A percentile compares a stretch with the other conserved stretches of the same genome.
phyloP scores from a whole-genome alignment of 1,284 basidiomycete species.

The Pterulicium gracile region DNA sequence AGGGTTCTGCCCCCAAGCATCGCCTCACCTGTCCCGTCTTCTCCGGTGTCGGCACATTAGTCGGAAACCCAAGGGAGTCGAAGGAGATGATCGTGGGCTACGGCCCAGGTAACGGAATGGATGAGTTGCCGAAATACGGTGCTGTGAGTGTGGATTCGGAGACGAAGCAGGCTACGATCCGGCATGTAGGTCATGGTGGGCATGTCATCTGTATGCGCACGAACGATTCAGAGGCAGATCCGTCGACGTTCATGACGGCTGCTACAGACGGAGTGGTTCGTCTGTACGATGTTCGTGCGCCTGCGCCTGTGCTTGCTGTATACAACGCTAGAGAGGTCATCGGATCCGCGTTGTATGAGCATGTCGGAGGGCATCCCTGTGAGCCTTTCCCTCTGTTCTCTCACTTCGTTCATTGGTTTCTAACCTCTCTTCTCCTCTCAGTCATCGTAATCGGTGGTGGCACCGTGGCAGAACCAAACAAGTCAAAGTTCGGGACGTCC shows the following conservation, averaged over 20 bases:
- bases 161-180: slow-evolving; percentile 5
- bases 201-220: slow-evolving; percentile 20
- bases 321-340: slow-evolving; percentile 8
- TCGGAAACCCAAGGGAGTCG: not conserved
- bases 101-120: too few species aligned
- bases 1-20: slow-evolving; percentile 10
- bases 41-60: not conserved
- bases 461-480: too few species aligned
- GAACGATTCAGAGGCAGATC: slow-evolving; percentile 21
- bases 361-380: slow-evolving; percentile 9
- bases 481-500: slow-evolving; percentile 6
- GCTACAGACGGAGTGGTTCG: slow-evolving; percentile 26
- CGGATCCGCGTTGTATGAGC: slow-evolving; percentile 6
- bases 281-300: slow-evolving; percentile 26
- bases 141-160: not conserved
- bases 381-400: too few species aligned
- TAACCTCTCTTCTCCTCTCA: slow-evolving; percentile 8
- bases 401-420: too few species aligned
- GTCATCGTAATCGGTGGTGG: slow-evolving; percentile 22
- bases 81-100: not conserved
- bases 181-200: slow-evolving; percentile 28
- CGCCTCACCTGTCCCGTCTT: not conserved
- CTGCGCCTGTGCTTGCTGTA: slow-evolving; percentile 13
- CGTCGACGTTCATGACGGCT: slow-evolving; percentile 25
- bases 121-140: too few species aligned